phyloP scores from a whole-genome alignment of 2,329 filamentous ascomycete genomes.

The Penicillium sclerotiorum region DNA sequence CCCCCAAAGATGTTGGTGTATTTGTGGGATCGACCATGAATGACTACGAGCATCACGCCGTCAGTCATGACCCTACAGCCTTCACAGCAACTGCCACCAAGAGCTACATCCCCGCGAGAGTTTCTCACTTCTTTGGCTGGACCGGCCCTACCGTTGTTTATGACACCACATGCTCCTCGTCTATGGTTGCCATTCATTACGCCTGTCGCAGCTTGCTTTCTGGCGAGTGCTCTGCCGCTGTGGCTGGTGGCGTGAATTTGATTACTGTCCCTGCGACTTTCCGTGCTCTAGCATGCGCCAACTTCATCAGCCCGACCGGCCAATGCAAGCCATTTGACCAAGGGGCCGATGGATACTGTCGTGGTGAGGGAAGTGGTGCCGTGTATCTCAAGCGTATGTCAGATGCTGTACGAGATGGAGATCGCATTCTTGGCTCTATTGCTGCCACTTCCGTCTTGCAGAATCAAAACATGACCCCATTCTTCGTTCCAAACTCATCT shows the following conservation, averaged over 20 bases:
- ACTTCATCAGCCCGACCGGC: slow-evolving; percentile 3
- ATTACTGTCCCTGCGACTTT: neutral
- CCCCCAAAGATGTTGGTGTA: slow-evolving; percentile 23
- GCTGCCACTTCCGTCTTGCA: slow-evolving; percentile 32
- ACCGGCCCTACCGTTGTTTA: neutral
- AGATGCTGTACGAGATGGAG: slow-evolving; percentile 51
- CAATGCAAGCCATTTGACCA: slow-evolving; percentile 2
- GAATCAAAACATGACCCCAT: slow-evolving; percentile 29
- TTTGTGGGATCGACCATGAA: slow-evolving; percentile 27
- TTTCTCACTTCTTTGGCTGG: neutral
- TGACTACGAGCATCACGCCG: slow-evolving; percentile 35
- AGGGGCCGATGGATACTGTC: slow-evolving; percentile 53
- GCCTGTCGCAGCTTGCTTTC: neutral
- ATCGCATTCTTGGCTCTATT: slow-evolving; percentile 48
- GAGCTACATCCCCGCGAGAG: neutral
- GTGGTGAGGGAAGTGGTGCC: slow-evolving; percentile 46
- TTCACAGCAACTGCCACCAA: slow-evolving; percentile 22
- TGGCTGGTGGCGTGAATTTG: neutral
- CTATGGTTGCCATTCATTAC: neutral
- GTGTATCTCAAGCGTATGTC: slow-evolving; percentile 52
- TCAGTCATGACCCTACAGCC: slow-evolving; percentile 31
- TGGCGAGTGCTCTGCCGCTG: neutral
- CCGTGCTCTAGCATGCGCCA: neutral
- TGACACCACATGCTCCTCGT: neutral
- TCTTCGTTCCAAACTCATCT: slow-evolving; percentile 20